A percentile compares a stretch with the other conserved stretches of the same genome.
Conservation (phyloP, 495 filamentous ascomycete genomes). For the Collariella sp. region DNA sequence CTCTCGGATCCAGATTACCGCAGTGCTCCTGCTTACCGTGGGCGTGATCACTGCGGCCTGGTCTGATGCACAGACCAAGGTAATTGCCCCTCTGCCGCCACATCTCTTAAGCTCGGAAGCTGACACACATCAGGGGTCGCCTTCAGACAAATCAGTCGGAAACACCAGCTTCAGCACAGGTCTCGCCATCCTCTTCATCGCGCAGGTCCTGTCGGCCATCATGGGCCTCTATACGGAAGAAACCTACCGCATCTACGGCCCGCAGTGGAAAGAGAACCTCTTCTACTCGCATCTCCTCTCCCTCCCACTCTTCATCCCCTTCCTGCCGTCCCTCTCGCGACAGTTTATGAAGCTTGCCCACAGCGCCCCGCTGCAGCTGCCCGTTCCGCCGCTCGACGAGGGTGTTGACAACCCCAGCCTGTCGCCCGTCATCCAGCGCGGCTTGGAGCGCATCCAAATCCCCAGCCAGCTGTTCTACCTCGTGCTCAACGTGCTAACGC, state of each 20-base stretch:
- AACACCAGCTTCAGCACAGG: slow-evolving; percentile 55
- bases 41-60: slow-evolving; percentile 81
- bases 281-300: slow-evolving; percentile 86
- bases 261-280: slow-evolving; percentile 91
- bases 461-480: slow-evolving; percentile 68
- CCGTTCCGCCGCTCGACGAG: slow-evolving; percentile 23
- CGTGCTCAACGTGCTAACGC: slow-evolving; percentile 74
- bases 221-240: slow-evolving; percentile 93
- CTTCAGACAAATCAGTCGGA: slow-evolving; percentile 21
- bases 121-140: slow-evolving; percentile 22
- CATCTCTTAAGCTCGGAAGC: neutral
- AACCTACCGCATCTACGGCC: slow-evolving; percentile 75
- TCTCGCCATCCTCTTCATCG: slow-evolving; percentile 74
- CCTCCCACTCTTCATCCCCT: slow-evolving; percentile 56
- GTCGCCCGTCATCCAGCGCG: slow-evolving; percentile 23
- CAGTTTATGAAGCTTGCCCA: slow-evolving; percentile 46
- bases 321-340: slow-evolving; percentile 41
- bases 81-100: slow-evolving; percentile 23
- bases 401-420: slow-evolving; percentile 24
- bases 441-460: slow-evolving; percentile 36
- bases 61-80: slow-evolving; percentile 80
- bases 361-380: slow-evolving; percentile 39
- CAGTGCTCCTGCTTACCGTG: slow-evolving; percentile 71
- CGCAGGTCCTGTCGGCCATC: slow-evolving; percentile 82
- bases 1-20: slow-evolving; percentile 64